Conservation (phyloP, 805 yeast genomes). For the Starmera quercuum region DNA sequence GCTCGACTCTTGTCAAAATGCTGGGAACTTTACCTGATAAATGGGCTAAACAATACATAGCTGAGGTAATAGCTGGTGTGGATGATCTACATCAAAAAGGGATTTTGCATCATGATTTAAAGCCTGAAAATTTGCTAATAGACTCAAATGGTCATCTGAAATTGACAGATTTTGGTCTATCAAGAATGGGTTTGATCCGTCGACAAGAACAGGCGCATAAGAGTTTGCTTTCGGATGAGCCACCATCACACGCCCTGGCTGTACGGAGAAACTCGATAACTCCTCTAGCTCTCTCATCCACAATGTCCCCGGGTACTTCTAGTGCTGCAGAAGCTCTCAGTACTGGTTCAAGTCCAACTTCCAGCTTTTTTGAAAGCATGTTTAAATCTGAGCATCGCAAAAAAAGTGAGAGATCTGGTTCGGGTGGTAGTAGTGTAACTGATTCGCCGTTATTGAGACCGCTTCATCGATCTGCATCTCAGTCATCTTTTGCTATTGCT, state of each 20-base stretch:
- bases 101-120: slow-evolving; percentile 89
- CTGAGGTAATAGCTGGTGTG: slow-evolving; percentile 87
- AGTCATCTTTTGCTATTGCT: slow-evolving; percentile 46
- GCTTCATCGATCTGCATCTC: slow-evolving; percentile 42
- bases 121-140: slow-evolving; percentile 88
- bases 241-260: slow-evolving; percentile 6
- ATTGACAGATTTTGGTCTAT: slow-evolving; percentile 90
- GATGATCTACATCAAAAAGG: slow-evolving; percentile 84
- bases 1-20: slow-evolving; percentile 76
- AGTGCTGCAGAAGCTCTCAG: slow-evolving; percentile 6
- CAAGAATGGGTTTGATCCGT: slow-evolving; percentile 80
- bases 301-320: slow-evolving; percentile 12
- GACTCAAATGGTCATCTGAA: slow-evolving; percentile 86
- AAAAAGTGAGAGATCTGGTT: slow-evolving; percentile 10
- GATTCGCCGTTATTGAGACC: slow-evolving; percentile 46
- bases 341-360: slow-evolving; percentile 20
- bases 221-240: slow-evolving; percentile 11
- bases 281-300: slow-evolving; percentile 8
- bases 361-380: slow-evolving; percentile 21
- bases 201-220: slow-evolving; percentile 45
- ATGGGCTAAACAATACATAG: slow-evolving; percentile 81
- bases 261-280: slow-evolving; percentile 3
- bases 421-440: background rate
- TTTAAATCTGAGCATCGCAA: slow-evolving; percentile 10
- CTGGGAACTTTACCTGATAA: slow-evolving; percentile 78